Conservation (phyloP, 495 filamentous ascomycete genomes). For the Lepraria neglecta region DNA sequence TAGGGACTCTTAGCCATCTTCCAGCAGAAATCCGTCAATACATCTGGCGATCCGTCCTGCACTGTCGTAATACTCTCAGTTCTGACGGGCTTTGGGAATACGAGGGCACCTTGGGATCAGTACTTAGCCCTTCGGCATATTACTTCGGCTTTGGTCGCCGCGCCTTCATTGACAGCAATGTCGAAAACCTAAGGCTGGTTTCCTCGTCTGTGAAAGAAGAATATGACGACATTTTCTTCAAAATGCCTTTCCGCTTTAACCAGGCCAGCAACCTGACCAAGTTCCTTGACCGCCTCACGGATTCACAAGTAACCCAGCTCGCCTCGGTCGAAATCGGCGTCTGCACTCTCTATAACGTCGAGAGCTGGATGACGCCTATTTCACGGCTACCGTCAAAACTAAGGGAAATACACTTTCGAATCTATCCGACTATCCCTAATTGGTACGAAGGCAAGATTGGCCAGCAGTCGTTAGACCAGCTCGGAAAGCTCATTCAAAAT, state of each 20-base stretch:
- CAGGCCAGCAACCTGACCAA: background rate
- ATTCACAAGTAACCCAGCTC: constrained; percentile 3
- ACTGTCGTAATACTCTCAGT: constrained; percentile 9
- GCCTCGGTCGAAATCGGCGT: constrained; percentile 13
- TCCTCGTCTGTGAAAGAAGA: constrained; percentile 3
- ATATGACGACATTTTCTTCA: constrained; percentile 13
- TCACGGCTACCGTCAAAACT: constrained; percentile 2
- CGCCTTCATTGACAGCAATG: background rate
- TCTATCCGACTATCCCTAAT: background rate
- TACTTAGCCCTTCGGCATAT: constrained; percentile 1
- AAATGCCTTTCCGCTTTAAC: constrained; percentile 11
- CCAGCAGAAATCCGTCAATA: background rate
- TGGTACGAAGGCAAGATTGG: background rate
- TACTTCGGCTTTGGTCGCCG: constrained; percentile 14
- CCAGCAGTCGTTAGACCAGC: background rate
- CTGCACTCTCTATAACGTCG: background rate
- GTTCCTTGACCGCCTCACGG: constrained; percentile 6
- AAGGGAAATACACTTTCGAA: background rate
- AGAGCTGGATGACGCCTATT: background rate
- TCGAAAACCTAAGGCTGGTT: constrained; percentile 7
- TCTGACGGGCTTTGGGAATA: constrained; percentile 17
- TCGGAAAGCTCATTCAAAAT: background rate
- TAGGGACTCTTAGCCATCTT: constrained; percentile 13
- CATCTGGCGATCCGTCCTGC: constrained; percentile 9
- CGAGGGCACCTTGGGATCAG: background rate